Evolutionary conservation across 345 rosid genomes (phyloP).

Genomic region (Syzygium aromaticum): DNA sequence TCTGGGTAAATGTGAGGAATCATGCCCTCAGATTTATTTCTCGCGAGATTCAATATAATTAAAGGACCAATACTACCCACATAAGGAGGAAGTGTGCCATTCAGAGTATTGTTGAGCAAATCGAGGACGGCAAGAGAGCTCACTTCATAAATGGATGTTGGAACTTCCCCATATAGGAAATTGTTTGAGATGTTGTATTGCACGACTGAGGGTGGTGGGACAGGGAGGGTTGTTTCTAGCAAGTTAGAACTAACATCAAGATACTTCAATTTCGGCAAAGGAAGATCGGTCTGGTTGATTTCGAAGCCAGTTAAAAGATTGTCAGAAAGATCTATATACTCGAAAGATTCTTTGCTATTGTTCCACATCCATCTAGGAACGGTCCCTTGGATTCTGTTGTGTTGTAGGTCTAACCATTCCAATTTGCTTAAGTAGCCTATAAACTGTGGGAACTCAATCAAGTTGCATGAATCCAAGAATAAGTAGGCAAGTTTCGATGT

Average conservation of each 20-base stretch:
- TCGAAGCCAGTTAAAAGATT: not conserved
- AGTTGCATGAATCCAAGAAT: not conserved
- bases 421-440: not conserved
- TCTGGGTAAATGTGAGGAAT: not conserved
- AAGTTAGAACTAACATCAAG: not conserved
- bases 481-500: not conserved
- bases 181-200: not conserved
- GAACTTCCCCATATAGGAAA: not conserved
- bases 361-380: not conserved
- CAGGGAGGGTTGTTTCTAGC: not conserved
- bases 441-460: not conserved
- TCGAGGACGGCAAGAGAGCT: not conserved
- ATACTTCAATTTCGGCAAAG: not conserved
- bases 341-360: not conserved
- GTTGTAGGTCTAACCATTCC: accelerated
- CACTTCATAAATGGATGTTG: not conserved
- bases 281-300: not conserved
- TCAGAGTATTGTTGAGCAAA: not conserved
- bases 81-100: not conserved
- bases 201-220: not conserved
- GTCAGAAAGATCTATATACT: not conserved
- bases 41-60: not conserved
- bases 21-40: not conserved
- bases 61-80: not conserved
- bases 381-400: not conserved